Conservation (phyloP, 2,329 filamentous ascomycete species). For the Thielaviopsis musarum region DNA sequence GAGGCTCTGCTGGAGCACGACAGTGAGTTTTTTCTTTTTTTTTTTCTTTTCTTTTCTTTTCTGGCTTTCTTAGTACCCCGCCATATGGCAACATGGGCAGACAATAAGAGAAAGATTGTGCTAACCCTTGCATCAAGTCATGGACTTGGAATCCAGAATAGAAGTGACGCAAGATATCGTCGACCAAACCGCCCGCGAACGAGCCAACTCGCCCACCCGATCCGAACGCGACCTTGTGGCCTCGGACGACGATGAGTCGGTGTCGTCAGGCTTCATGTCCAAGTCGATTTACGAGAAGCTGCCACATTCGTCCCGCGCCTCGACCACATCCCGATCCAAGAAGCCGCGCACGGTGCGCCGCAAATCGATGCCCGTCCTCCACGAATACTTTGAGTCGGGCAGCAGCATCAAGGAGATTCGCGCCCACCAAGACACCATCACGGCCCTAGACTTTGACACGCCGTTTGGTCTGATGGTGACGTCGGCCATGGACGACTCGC, state of each 20-base stretch:
- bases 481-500: constrained; percentile 79
- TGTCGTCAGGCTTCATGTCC: constrained; percentile 59
- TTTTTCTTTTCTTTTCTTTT: not conserved
- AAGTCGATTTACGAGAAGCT: constrained; percentile 94
- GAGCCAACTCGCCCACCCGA: constrained; percentile 32
- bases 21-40: constrained; percentile 33
- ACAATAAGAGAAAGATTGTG: too few relatives aligned
- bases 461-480: constrained; percentile 93
- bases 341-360: constrained; percentile 43
- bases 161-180: constrained; percentile 44
- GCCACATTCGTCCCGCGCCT: constrained; percentile 33
- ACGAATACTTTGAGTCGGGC: constrained; percentile 87
- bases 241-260: constrained; percentile 29
- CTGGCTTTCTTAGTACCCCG: not conserved
- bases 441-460: constrained; percentile 88
- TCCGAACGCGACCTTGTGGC: constrained; percentile 37
- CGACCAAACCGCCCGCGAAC: constrained; percentile 40
- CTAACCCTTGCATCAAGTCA: constrained; percentile 25
- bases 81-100: too few relatives aligned
- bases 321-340: constrained; percentile 32
- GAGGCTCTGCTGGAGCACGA: constrained; percentile 83
- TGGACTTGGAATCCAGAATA: constrained; percentile 43
- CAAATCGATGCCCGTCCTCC: constrained; percentile 83
- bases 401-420: constrained; percentile 76
- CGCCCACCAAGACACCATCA: constrained; percentile 76